Evolutionary conservation across 2,329 filamentous ascomycete species (phyloP).

Genomic region (Aaosphaeria arxii): DNA sequence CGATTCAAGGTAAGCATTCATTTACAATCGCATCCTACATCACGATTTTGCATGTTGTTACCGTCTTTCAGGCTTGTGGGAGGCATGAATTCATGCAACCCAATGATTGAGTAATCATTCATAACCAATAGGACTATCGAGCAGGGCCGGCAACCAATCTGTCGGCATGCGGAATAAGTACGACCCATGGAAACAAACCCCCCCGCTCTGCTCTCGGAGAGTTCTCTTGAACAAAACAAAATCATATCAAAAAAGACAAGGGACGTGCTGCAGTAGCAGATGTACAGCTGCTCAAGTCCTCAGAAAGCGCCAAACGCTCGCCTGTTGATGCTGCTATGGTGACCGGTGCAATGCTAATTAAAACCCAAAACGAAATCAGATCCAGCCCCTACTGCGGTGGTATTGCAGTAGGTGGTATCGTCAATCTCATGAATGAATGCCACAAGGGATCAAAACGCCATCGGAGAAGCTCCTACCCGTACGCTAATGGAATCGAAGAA

Average conservation of each 20-base stretch:
- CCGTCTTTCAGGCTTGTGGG: conserved; percentile 11
- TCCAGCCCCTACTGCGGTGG: too few relatives aligned
- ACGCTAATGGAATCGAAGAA: background rate
- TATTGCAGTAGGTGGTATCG: conserved; percentile 8
- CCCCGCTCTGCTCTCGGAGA: conserved; percentile 2
- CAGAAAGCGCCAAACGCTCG: conserved; percentile 41
- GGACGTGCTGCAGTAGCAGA: conserved; percentile 17
- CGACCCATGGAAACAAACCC: conserved; percentile 2
- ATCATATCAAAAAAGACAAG: conserved; percentile 10
- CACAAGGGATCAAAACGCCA: conserved; percentile 17
- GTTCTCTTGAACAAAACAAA: conserved; percentile 5
- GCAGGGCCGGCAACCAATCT: conserved; percentile 3
- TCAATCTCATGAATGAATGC: conserved; percentile 14
- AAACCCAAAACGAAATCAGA: conserved; percentile 7
- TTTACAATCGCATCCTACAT: too few relatives aligned
- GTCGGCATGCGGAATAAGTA: too few relatives aligned
- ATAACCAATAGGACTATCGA: conserved; percentile 5
- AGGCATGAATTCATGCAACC: conserved; percentile 33
- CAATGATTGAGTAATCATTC: conserved; percentile 5
- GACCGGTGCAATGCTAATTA: conserved; percentile 29
- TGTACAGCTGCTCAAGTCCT: conserved; percentile 42
- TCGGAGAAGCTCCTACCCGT: conserved; percentile 16
- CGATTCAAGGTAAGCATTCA: too few relatives aligned
- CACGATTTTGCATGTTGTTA: too few relatives aligned
- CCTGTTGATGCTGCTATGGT: conserved; percentile 38